A percentile compares a stretch with the other conserved stretches of the same genome.
These are phyloP conservation scores for Claviceps sp. DNA, from an alignment of 2,329 filamentous ascomycete species.

Conservation along the genomic window DNA sequence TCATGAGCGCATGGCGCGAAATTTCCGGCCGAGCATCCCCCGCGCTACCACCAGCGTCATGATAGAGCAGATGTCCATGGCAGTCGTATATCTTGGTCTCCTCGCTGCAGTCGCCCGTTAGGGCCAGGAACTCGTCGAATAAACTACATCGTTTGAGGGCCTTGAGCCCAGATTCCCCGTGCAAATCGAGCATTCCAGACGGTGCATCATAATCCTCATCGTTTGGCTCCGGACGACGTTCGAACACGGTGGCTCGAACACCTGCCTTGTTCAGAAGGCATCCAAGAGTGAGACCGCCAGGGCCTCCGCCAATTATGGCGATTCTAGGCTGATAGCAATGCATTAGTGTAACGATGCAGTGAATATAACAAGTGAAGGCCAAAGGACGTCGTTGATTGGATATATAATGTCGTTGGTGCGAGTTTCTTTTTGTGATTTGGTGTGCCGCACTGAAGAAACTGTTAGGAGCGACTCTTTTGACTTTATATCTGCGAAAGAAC, in stretches of 20 bases:
- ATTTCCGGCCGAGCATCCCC: neutral
- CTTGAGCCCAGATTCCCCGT: constrained; percentile 28
- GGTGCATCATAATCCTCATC: constrained; percentile 13
- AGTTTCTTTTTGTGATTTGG: neutral
- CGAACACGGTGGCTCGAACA: constrained; percentile 22
- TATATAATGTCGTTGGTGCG: neutral
- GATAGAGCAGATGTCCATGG: constrained; percentile 13
- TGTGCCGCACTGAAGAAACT: neutral
- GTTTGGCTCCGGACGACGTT: constrained; percentile 18
- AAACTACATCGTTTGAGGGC: constrained; percentile 31
- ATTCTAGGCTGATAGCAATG: constrained; percentile 14
- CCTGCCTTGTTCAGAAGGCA: constrained; percentile 27
- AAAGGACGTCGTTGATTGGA: neutral
- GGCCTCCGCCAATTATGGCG: constrained; percentile 32
- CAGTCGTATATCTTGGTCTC: constrained; percentile 12
- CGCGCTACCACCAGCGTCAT: neutral
- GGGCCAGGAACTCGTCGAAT: constrained; percentile 26
- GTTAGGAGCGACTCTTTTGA: neutral
- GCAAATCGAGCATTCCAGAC: constrained; percentile 35
- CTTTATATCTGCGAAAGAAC: neutral
- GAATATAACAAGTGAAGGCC: neutral
- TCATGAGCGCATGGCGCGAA: neutral
- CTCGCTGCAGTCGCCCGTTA: constrained; percentile 19
- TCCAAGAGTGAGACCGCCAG: constrained; percentile 32
- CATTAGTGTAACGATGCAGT: neutral